Evolutionary conservation across 108 stramenopile species (phyloP).

Genomic region (Nitzschia sp.): DNA sequence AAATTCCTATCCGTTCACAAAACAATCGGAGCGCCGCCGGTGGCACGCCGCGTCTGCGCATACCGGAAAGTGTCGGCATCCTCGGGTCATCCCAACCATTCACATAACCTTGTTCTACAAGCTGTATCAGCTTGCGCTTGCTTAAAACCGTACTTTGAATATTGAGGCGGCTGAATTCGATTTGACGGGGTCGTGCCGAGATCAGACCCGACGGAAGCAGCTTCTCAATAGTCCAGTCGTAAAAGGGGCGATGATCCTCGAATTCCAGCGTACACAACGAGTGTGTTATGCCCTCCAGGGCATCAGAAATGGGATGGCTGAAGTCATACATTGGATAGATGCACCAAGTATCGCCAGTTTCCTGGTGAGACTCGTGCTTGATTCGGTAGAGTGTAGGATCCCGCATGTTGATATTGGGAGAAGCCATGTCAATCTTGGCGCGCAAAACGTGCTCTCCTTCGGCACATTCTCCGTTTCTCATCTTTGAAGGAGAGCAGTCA

Average conservation of each 20-base stretch:
- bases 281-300: slow-evolving; percentile 88
- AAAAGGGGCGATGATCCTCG: slow-evolving; percentile 92
- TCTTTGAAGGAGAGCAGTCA: slow-evolving; percentile 37
- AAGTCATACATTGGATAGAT: slow-evolving; percentile 97
- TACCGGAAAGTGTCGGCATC: slow-evolving; percentile 84
- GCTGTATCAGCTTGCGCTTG: slow-evolving; percentile 85
- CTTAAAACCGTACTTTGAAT: slow-evolving; percentile 87
- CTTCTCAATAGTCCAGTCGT: slow-evolving; percentile 90
- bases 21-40: slow-evolving; percentile 82
- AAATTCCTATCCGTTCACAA: slow-evolving; percentile 90
- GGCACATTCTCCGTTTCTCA: slow-evolving; percentile 64
- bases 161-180: slow-evolving; percentile 93
- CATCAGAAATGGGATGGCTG: slow-evolving; percentile 90
- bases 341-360: slow-evolving; percentile 89
- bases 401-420: slow-evolving; percentile 90
- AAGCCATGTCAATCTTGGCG: slow-evolving; percentile 93
- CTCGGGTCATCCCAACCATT: slow-evolving; percentile 90
- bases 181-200: slow-evolving; percentile 72
- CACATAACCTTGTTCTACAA: slow-evolving; percentile 83
- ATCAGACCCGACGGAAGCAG: slow-evolving; percentile 69
- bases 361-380: slow-evolving; percentile 86
- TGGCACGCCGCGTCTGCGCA: slow-evolving; percentile 87
- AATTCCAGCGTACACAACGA: slow-evolving; percentile 93
- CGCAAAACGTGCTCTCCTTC: slow-evolving; percentile 82
- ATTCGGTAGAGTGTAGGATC: slow-evolving; percentile 94